Conservation (phyloP, 2,329 filamentous ascomycete species). For the Aureobasidium mangrovei region DNA sequence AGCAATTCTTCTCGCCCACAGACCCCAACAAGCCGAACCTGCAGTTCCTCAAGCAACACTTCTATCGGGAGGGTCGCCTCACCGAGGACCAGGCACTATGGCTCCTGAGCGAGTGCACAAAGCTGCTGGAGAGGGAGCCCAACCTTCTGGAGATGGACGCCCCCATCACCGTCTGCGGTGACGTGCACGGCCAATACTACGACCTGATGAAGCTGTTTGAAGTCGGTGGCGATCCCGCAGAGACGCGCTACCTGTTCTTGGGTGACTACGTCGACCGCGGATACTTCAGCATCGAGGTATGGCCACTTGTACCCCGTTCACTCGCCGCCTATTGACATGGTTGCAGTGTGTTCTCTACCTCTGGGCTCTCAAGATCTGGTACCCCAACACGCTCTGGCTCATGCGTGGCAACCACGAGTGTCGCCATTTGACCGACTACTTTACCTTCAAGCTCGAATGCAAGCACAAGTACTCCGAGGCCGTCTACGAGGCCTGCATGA, state of each 20-base stretch:
- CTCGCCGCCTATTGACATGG: slow-evolving; percentile 25
- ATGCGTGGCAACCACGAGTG: slow-evolving; percentile 98
- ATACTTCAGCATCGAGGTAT: slow-evolving; percentile 92
- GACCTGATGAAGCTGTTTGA: slow-evolving; percentile 99
- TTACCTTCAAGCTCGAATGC: slow-evolving; percentile 99
- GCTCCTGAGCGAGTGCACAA: slow-evolving; percentile 82
- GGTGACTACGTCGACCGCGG: slow-evolving; percentile 97
- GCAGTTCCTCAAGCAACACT: slow-evolving; percentile 92
- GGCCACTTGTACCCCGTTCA: slow-evolving; percentile 14
- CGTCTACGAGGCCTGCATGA: slow-evolving; percentile 96
- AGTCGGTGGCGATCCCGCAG: slow-evolving; percentile 90
- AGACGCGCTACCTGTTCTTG: slow-evolving; percentile 93
- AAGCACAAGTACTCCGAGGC: slow-evolving; percentile 98
- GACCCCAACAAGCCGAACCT: slow-evolving; percentile 85
- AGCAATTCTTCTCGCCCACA: slow-evolving; percentile 86
- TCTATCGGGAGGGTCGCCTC: slow-evolving; percentile 92
- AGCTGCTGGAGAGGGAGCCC: slow-evolving; percentile 80
- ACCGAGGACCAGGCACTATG: slow-evolving; percentile 96
- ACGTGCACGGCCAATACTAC: slow-evolving; percentile 98
- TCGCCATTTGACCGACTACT: slow-evolving; percentile 97
- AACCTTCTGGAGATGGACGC: slow-evolving; percentile 99
- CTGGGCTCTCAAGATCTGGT: slow-evolving; percentile 98
- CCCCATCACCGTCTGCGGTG: slow-evolving; percentile 95
- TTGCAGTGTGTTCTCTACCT: slow-evolving; percentile 82
- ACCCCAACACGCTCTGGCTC: slow-evolving; percentile 93